phyloP scores from a whole-genome alignment of 306 rosid species.

The Fragaria vesca region DNA sequence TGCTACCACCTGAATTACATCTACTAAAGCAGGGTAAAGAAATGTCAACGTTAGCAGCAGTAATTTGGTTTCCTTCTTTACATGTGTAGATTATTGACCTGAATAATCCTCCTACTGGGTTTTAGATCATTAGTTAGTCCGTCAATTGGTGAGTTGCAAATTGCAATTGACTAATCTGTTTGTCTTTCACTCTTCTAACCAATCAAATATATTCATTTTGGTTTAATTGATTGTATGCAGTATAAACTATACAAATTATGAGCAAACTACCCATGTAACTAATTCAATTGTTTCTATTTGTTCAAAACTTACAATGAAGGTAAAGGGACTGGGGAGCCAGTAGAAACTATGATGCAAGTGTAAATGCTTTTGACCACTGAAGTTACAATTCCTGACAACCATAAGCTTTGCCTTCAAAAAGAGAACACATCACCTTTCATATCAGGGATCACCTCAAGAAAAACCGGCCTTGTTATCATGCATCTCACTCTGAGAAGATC shows the following conservation, averaged over 20 bases:
- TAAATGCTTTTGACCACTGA: not conserved
- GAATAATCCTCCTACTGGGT: not conserved
- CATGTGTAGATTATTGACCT: not conserved
- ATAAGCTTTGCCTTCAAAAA: not conserved
- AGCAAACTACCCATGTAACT: not conserved
- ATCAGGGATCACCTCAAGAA: conserved; percentile 1
- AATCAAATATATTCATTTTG: not conserved
- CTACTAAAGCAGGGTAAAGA: not conserved
- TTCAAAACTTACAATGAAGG: not conserved
- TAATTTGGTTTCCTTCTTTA: too few species aligned
- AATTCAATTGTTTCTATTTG: not conserved
- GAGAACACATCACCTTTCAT: not conserved
- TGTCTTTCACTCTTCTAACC: not conserved
- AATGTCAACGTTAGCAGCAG: not conserved
- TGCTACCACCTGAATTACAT: not conserved
- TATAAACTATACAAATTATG: not conserved
- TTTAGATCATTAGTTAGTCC: not conserved
- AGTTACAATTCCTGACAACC: not conserved
- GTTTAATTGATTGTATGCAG: not conserved
- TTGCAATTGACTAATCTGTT: not conserved
- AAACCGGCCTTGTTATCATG: not conserved
- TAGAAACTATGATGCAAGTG: not conserved
- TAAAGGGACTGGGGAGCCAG: not conserved
- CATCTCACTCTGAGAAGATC: conserved; percentile 3
- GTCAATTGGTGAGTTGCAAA: not conserved